Conservation (phyloP, 2,329 filamentous ascomycete genomes). For the Colletotrichum sp. region DNA sequence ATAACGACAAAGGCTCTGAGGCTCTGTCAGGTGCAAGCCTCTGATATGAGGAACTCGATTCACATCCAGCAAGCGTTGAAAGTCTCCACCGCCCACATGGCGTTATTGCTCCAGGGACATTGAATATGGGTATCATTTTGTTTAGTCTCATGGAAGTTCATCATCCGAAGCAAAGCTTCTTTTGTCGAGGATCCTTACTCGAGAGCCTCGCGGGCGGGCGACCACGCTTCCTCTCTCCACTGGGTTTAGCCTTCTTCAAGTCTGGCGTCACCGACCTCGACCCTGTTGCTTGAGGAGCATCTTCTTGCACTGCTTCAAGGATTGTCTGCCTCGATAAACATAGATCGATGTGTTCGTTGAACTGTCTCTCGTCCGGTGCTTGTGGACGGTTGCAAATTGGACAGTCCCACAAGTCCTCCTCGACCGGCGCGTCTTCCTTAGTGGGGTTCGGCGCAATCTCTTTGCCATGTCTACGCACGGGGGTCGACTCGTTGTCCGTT, state of each 20-base stretch:
- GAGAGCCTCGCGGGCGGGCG: constrained; percentile 36
- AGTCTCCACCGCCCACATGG: not conserved
- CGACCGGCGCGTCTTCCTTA: constrained; percentile 31
- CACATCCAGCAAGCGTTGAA: not conserved
- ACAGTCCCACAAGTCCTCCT: constrained; percentile 76
- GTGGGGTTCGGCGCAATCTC: constrained; percentile 55
- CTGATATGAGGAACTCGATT: not conserved
- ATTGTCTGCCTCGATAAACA: constrained; percentile 90
- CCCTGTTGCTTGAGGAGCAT: constrained; percentile 29
- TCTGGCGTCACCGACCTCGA: constrained; percentile 34
- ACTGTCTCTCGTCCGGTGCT: constrained; percentile 72
- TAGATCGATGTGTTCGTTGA: constrained; percentile 92
- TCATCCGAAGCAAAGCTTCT: constrained; percentile 57
- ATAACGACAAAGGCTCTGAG: not conserved
- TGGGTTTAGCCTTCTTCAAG: constrained; percentile 38
- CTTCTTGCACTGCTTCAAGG: constrained; percentile 75
- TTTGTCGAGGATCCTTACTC: constrained; percentile 50
- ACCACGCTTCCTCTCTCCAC: constrained; percentile 42
- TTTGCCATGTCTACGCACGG: constrained; percentile 50
- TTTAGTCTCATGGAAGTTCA: not conserved
- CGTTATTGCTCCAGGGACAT: not conserved
- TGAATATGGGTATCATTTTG: constrained; percentile 8
- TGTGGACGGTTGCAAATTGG: constrained; percentile 87
- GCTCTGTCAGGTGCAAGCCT: not conserved
- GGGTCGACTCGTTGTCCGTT: constrained; percentile 50